Conservation (phyloP, 768 basidiomycete genomes). For the Mycena epipterygia region DNA sequence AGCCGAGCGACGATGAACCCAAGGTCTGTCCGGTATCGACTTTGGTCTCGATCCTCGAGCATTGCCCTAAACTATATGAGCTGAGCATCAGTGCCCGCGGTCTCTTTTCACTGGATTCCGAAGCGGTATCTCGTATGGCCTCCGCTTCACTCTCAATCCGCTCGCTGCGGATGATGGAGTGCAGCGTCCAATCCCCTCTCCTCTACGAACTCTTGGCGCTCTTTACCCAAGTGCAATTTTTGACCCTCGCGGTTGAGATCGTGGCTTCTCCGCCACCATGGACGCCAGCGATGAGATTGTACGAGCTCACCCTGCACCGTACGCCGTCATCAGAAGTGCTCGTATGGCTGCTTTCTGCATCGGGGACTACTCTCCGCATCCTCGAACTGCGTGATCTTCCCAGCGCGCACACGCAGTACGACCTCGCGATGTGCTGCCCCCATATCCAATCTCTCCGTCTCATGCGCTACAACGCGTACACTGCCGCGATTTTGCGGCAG, state of each 20-base stretch:
- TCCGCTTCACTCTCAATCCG: constrained; percentile 14
- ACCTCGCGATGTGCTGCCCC: constrained; percentile 47
- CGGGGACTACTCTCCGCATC: constrained; percentile 51
- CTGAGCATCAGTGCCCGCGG: constrained; percentile 22
- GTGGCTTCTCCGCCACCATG: constrained; percentile 47
- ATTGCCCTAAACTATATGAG: constrained; percentile 27
- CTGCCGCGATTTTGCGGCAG: constrained; percentile 48
- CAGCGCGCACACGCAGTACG: constrained; percentile 37
- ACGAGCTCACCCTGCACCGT: constrained; percentile 57
- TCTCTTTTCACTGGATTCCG: constrained; percentile 17
- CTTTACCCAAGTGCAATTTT: constrained; percentile 53
- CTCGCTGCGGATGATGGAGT: constrained; percentile 41
- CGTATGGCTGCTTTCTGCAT: constrained; percentile 55
- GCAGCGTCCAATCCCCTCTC: constrained; percentile 58
- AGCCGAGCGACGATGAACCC: neutral
- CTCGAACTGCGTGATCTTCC: constrained; percentile 56
- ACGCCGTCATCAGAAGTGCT: constrained; percentile 46
- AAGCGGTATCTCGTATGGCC: neutral
- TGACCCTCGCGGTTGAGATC: constrained; percentile 55
- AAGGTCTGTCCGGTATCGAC: constrained; percentile 3
- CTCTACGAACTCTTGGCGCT: constrained; percentile 57
- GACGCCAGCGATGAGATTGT: constrained; percentile 44
- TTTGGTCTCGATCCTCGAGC: constrained; percentile 13
- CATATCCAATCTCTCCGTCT: constrained; percentile 60
- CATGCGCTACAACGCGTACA: constrained; percentile 48